Evolutionary conservation across 2,329 filamentous ascomycete genomes (phyloP).

Genomic region (Aureobasidium sp.): DNA sequence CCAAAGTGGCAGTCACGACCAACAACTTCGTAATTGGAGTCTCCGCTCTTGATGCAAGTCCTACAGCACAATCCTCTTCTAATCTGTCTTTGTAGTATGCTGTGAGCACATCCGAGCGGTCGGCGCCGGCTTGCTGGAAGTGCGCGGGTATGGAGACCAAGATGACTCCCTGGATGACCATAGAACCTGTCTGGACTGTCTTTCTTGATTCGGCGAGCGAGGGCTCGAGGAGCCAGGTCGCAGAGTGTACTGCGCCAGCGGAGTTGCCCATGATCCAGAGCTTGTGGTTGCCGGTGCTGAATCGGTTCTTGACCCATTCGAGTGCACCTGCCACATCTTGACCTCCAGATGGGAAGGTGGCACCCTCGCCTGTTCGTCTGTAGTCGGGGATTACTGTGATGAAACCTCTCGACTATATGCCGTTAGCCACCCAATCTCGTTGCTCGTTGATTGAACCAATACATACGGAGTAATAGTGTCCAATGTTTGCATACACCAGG

Average conservation of each 20-base stretch:
- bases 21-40: constrained; percentile 17
- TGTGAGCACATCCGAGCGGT: constrained; percentile 18
- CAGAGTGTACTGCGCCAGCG: constrained; percentile 34
- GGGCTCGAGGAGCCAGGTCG: constrained; percentile 32
- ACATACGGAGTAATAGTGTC: constrained; percentile 18
- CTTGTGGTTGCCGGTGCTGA: constrained; percentile 23
- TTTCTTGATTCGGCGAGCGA: constrained; percentile 20
- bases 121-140: constrained; percentile 18
- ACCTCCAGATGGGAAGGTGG: constrained; percentile 36
- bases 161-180: constrained; percentile 21
- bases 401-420: constrained; percentile 20
- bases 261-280: constrained; percentile 37
- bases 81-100: constrained; percentile 22
- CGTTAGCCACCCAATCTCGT: not conserved
- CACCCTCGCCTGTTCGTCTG: constrained; percentile 34
- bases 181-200: constrained; percentile 17
- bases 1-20: constrained; percentile 23
- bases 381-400: constrained; percentile 34
- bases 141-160: constrained; percentile 24
- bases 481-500: constrained; percentile 33
- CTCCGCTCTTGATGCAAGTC: constrained; percentile 13
- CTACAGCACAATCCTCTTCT: constrained; percentile 19
- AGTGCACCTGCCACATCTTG: constrained; percentile 33
- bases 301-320: constrained; percentile 30
- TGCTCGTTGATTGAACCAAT: too few relatives aligned